Conservation (phyloP, 1,284 basidiomycete genomes). For the Cerioporus squamosus region DNA sequence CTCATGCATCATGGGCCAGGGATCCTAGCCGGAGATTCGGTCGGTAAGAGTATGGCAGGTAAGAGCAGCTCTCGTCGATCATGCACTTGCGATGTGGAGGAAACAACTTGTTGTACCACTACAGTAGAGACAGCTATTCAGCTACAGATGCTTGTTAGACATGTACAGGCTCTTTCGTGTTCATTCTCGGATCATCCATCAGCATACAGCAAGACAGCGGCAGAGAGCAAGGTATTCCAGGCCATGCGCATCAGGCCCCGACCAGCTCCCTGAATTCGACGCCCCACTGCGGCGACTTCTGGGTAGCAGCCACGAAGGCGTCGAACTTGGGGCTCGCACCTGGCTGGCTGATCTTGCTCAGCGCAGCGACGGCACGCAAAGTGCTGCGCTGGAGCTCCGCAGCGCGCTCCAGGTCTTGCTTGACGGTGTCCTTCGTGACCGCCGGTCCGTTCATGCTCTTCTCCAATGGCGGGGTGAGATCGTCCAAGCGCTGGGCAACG, state of each 20-base stretch:
- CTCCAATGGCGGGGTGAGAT: constrained; percentile 81
- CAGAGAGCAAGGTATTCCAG: background rate
- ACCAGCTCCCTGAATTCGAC: constrained; percentile 68
- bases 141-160: too few relatives aligned
- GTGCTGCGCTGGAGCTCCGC: constrained; percentile 91
- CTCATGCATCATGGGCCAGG: too few relatives aligned
- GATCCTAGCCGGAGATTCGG: too few relatives aligned
- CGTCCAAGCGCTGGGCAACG: constrained; percentile 86
- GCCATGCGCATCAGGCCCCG: constrained; percentile 27
- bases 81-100: too few relatives aligned
- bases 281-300: constrained; percentile 66
- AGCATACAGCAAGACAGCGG: background rate
- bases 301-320: constrained; percentile 71
- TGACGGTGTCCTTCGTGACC: constrained; percentile 92
- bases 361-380: constrained; percentile 83
- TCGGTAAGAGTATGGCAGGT: too few relatives aligned
- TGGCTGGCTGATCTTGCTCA: constrained; percentile 69
- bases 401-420: constrained; percentile 95
- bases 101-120: too few relatives aligned
- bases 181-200: too few relatives aligned
- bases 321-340: constrained; percentile 78
- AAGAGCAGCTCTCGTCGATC: too few relatives aligned
- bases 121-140: too few relatives aligned
- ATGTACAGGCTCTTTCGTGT: background rate
- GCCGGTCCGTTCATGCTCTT: constrained; percentile 91